A percentile compares a stretch with the other conserved stretches of the same genome.
Evolutionary conservation across 2,329 filamentous ascomycete genomes (phyloP).

Genomic region (Stemphylium lycopersici): DNA sequence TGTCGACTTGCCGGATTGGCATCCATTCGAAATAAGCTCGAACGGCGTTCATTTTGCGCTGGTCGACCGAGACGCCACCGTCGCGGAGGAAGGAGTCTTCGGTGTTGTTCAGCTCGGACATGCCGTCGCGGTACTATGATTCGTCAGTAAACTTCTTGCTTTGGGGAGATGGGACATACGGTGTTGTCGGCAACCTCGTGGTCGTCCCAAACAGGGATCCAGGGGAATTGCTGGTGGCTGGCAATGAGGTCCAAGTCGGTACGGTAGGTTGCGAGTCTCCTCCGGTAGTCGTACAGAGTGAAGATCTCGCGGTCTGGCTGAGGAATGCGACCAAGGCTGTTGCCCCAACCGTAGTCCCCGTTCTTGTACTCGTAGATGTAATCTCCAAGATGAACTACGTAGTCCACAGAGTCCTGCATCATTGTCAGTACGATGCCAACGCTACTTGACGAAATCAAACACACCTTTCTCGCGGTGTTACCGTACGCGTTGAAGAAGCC

Average conservation of each 20-base stretch:
- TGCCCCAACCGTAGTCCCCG: slow-evolving; percentile 46
- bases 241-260: slow-evolving; percentile 50
- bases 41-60: slow-evolving; percentile 56
- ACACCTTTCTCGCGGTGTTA: slow-evolving; percentile 43
- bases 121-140: slow-evolving; percentile 47
- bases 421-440: neutral
- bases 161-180: neutral
- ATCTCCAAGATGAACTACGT: slow-evolving; percentile 51
- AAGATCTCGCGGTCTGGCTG: slow-evolving; percentile 48
- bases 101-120: slow-evolving; percentile 51
- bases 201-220: slow-evolving; percentile 57
- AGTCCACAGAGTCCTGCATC: slow-evolving; percentile 50
- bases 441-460: neutral
- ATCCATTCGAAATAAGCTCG: slow-evolving; percentile 55
- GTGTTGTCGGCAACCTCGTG: slow-evolving; percentile 51
- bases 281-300: slow-evolving; percentile 54
- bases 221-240: slow-evolving; percentile 50
- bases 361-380: slow-evolving; percentile 53
- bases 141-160: neutral
- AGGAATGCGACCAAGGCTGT: slow-evolving; percentile 40
- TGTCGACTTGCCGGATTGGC: slow-evolving; percentile 52
- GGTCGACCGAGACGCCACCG: slow-evolving; percentile 51
- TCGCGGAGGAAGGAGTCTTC: slow-evolving; percentile 50
- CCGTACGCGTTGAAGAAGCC: slow-evolving; percentile 59
- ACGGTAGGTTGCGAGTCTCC: slow-evolving; percentile 49